Evolutionary conservation across 169 alveolate species (phyloP).

Genomic region (Ichthyophthirius multifiliis): DNA sequence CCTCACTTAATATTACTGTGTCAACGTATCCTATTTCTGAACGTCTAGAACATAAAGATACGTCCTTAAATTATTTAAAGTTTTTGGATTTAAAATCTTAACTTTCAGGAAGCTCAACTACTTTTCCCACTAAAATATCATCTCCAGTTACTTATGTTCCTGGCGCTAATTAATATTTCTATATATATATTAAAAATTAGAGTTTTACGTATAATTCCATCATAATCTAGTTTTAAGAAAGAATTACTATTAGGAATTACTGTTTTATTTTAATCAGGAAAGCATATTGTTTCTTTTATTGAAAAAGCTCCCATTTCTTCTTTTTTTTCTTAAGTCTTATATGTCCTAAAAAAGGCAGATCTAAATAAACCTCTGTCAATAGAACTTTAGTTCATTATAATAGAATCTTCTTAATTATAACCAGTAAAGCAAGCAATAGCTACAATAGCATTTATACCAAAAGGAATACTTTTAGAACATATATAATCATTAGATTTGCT

Average conservation of each 20-base stretch:
- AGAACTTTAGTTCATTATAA: slow-evolving; percentile 96
- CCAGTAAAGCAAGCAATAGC: slow-evolving; percentile 99
- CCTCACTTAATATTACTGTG: slow-evolving; percentile 96
- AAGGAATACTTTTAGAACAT: slow-evolving; percentile 98
- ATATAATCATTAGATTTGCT: slow-evolving; percentile 98
- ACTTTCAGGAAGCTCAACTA: not conserved
- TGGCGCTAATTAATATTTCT: not conserved
- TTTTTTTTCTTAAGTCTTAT: slow-evolving; percentile 93
- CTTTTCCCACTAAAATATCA: slow-evolving; percentile 40
- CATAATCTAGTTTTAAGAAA: slow-evolving; percentile 29
- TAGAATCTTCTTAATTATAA: slow-evolving; percentile 99
- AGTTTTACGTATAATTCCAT: slow-evolving; percentile 31
- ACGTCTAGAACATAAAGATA: slow-evolving; percentile 91
- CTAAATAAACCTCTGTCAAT: slow-evolving; percentile 98
- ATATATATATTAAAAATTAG: not conserved
- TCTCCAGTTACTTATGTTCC: slow-evolving; percentile 35
- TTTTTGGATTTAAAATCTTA: not conserved
- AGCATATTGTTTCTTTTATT: not conserved
- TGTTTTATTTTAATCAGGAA: not conserved
- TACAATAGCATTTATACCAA: slow-evolving; percentile 98
- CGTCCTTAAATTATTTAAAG: slow-evolving; percentile 82
- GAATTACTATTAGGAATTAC: not conserved
- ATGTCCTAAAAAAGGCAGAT: slow-evolving; percentile 97
- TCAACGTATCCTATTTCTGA: slow-evolving; percentile 96
- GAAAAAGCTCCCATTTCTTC: slow-evolving; percentile 77